Base-by-base conservation (phyloP, 2,329 filamentous ascomycete species). In the Escovopsis weberi region DNA sequence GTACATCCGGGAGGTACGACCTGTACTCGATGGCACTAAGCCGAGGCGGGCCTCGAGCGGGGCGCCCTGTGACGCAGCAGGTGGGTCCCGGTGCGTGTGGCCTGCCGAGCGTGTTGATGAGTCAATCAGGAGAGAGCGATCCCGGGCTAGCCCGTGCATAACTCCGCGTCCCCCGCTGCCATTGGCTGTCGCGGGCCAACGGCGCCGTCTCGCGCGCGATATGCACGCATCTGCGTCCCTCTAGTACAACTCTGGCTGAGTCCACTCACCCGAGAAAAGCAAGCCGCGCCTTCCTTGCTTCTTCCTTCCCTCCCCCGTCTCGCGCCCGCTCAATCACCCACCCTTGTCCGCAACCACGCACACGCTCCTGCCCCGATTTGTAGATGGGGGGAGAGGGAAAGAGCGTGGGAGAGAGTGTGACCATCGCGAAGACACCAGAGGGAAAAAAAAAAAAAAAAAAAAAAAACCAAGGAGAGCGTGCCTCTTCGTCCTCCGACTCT, bases 101-200 rank as follows among this genome's bases (percentile, higher is more conserved):
- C 23, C 23, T 23, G 23, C 23, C 23, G 23, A 23, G 23, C 23
- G 23, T n/a, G n/a, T n/a, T 23, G 23, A 35, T 40, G 38, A 39
- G 44, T 47, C 47, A 44, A 44, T 44, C 34, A 28, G 38, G 44
- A 43, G 50, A 38, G 44, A 35, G 38, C 47, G 52, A 55, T 59
- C 54, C 45, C 48, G 47, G 40, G 33, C 45, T 49, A 43, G 37
- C 41, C 41, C 40, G 43, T 52, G 50, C 53, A 55, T 47, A 47
- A 54, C 44, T 50, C 30, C 15, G 19, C 38, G 39, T 28, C 23
- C 35, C 40, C 45, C 30, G 18, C 34, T 33, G 39, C 44, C 35
- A 54, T 54, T 54, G 54, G 49, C 28, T 42, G 38, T 43, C 38
- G 41, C 44, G 37, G 41, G 43, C 45, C 42, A 49, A 53, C 50